A percentile compares a stretch with the other conserved stretches of the same genome.
These are phyloP conservation scores for Fraxinus cuspidata DNA, from an alignment of 257 asterid species.

Conservation along the genomic window DNA sequence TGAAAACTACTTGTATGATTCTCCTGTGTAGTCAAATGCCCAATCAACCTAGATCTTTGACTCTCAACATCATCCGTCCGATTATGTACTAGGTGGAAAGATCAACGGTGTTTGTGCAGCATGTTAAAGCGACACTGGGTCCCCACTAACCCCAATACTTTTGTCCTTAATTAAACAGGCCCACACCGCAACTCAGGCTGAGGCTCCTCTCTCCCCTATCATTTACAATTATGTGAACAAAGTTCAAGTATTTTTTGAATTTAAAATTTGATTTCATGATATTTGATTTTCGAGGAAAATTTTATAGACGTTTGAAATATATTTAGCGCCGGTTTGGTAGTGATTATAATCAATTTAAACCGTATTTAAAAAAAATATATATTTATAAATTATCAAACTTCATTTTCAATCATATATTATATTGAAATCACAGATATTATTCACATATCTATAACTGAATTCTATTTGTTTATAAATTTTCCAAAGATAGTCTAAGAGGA, in stretches of 20 bases:
- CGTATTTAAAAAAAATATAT: no score
- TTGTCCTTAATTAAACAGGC: not conserved
- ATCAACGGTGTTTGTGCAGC: not conserved
- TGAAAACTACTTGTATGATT: not conserved
- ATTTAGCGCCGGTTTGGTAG: no score
- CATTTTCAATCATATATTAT: no score
- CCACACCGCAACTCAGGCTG: not conserved
- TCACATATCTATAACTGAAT: no score
- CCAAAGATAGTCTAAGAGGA: no score
- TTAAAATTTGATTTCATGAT: not conserved
- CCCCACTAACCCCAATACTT: not conserved
- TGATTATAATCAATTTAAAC: no score
- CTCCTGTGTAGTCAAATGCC: not conserved
- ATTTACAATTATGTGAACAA: not conserved
- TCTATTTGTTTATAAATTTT: no score
- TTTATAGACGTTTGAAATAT: no score
- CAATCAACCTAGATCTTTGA: not conserved
- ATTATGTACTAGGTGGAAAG: not conserved
- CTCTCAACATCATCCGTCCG: not conserved
- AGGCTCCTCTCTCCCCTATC: not conserved
- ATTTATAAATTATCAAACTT: no score
- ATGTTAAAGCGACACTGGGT: not conserved
- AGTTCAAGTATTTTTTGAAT: no score
- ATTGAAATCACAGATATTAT: no score
- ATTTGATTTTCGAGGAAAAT: no score